Conservation (phyloP, 225 moss, liverwort and hornwort species). For the Marchantia polymorpha region DNA sequence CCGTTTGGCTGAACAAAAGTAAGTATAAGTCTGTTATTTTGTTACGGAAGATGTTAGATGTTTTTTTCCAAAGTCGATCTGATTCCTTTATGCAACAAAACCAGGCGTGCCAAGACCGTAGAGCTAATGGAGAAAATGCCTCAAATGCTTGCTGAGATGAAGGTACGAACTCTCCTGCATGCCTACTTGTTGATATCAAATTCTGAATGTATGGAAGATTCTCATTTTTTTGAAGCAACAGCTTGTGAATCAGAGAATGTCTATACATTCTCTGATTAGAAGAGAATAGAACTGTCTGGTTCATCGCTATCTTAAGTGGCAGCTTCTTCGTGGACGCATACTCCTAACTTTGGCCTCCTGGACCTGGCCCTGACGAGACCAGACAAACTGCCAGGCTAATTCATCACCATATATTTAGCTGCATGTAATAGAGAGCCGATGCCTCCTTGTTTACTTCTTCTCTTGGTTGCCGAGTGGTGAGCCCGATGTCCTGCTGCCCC, state of each 20-base stretch:
- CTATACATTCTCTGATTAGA: too few species aligned
- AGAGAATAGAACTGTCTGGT: too few species aligned
- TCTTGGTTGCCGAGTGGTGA: neutral
- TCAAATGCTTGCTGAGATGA: constrained; percentile 75
- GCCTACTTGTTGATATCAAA: too few species aligned
- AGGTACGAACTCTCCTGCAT: constrained; percentile 35
- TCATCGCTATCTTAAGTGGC: too few species aligned
- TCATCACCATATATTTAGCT: neutral
- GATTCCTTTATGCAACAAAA: neutral
- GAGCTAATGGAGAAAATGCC: constrained; percentile 97
- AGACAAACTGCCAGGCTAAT: neutral
- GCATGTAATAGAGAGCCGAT: neutral
- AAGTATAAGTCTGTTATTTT: constrained; percentile 8
- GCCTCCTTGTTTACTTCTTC: neutral
- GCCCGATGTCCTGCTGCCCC: neutral
- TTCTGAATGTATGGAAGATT: too few species aligned
- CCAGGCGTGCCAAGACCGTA: constrained; percentile 73
- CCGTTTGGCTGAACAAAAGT: constrained; percentile 81
- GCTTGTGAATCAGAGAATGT: too few species aligned
- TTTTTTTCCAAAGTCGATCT: neutral
- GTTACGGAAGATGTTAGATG: neutral
- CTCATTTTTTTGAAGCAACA: too few species aligned
- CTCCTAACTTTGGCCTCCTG: neutral
- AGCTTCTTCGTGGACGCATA: neutral
- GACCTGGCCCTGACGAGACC: neutral